These are phyloP conservation scores for Heliosperma pusillum DNA, from an alignment of 148 eudicot species.

Conservation along the genomic window DNA sequence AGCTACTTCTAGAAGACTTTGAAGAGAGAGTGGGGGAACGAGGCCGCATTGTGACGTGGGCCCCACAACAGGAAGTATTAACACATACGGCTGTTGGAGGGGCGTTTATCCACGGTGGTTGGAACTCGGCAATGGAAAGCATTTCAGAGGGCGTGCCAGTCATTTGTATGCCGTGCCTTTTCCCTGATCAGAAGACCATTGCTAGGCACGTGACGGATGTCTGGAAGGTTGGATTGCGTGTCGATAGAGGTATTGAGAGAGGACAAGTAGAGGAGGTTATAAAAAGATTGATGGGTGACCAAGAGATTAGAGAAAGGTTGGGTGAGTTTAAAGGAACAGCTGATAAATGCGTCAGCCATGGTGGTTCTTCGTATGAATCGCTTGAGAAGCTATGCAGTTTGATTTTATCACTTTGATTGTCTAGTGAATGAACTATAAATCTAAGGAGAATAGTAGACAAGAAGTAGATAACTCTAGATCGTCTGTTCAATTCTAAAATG, in stretches of 20 bases:
- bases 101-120: constrained; percentile 48
- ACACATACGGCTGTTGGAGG: constrained; percentile 40
- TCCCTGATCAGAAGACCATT: constrained; percentile 40
- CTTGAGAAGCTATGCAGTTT: constrained; percentile 27
- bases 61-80: constrained; percentile 43
- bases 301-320: constrained; percentile 27
- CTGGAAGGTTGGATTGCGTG: constrained; percentile 39
- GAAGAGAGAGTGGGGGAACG: constrained; percentile 1
- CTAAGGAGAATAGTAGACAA: neutral
- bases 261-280: constrained; percentile 35
- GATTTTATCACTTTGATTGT: constrained; percentile 31
- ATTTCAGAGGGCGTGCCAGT: constrained; percentile 47
- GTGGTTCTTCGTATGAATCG: constrained; percentile 36
- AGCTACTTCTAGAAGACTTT: neutral
- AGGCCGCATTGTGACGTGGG: constrained; percentile 42
- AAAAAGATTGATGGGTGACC: constrained; percentile 33
- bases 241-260: constrained; percentile 29
- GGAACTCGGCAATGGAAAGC: constrained; percentile 53
- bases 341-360: constrained; percentile 19
- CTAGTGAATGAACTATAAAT: neutral
- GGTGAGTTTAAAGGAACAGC: constrained; percentile 27
- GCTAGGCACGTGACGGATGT: constrained; percentile 39
- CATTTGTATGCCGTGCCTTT: constrained; percentile 34
- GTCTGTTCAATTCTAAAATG: too few relatives aligned
- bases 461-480: too few relatives aligned